phyloP scores from a whole-genome alignment of 305 asterid genomes.

The Ruellia speciosa region DNA sequence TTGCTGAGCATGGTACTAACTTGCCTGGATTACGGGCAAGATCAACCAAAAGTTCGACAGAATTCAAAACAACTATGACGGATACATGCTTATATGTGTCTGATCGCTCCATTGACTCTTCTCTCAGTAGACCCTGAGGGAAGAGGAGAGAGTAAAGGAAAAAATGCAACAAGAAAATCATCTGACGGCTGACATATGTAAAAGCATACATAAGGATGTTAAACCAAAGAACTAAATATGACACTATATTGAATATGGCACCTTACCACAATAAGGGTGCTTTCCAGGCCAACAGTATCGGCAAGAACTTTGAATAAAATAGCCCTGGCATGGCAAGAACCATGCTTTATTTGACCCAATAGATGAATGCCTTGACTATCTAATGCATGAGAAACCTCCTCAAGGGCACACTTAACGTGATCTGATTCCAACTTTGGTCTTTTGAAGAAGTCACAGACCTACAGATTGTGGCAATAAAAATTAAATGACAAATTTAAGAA shows the following conservation, averaged over 20 bases:
- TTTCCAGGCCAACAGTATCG: constrained; percentile 68
- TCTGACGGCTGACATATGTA: constrained; percentile 13
- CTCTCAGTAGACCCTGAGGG: constrained; percentile 65
- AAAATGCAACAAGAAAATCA: constrained; percentile 1
- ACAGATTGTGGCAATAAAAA: constrained; percentile 19
- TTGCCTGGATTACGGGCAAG: constrained; percentile 75
- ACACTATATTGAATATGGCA: constrained; percentile 22
- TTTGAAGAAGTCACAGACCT: constrained; percentile 78
- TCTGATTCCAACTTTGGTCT: constrained; percentile 49
- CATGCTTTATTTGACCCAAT: constrained; percentile 74
- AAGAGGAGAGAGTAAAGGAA: constrained; percentile 7
- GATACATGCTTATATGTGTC: constrained; percentile 71
- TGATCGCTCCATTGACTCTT: constrained; percentile 48
- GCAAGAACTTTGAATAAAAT: constrained; percentile 90
- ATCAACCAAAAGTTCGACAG: constrained; percentile 70
- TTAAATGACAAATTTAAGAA: not conserved
- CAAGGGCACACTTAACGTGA: constrained; percentile 57
- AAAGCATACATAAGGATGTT: constrained; percentile 12
- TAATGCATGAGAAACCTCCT: constrained; percentile 69
- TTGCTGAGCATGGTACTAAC: constrained; percentile 57
- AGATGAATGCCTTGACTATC: constrained; percentile 71
- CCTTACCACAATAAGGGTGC: constrained; percentile 81
- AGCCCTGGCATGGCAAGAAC: constrained; percentile 77
- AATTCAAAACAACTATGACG: constrained; percentile 55
- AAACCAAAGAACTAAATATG: constrained; percentile 11